These are phyloP conservation scores for Zoysia matrella DNA, from an alignment of 202 grass and related monocot species.

Conservation along the genomic window DNA sequence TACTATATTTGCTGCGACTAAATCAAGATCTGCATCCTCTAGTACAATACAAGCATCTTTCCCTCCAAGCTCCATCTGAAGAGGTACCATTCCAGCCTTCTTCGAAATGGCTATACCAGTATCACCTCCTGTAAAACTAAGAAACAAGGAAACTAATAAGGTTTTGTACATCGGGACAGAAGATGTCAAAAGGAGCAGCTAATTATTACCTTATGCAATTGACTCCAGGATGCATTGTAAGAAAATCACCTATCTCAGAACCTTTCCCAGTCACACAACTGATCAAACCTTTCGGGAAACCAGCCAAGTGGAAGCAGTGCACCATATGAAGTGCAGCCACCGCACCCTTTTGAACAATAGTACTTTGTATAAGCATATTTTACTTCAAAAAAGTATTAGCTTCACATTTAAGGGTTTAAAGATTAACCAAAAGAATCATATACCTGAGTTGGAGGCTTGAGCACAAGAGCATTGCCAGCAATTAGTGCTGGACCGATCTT, in stretches of 20 bases:
- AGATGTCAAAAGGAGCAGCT: not conserved
- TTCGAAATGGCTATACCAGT: no score
- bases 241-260: constrained; percentile 98
- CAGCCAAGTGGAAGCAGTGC: constrained; percentile 95
- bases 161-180: constrained; percentile 10
- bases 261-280: constrained; percentile 95
- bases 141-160: constrained; percentile 35
- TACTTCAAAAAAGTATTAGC: constrained; percentile 21
- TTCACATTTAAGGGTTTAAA: constrained; percentile 6
- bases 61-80: no score
- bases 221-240: no score
- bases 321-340: constrained; percentile 98
- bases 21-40: constrained; percentile 94
- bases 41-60: constrained; percentile 98
- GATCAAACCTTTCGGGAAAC: constrained; percentile 94
- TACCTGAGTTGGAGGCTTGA: no score
- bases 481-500: no score
- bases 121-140: no score
- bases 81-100: no score
- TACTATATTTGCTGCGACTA: constrained; percentile 85
- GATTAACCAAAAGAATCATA: no score
- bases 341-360: constrained; percentile 66
- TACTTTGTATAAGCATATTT: constrained; percentile 1
- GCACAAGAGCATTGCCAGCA: no score
- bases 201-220: constrained; percentile 86